These are phyloP conservation scores for Aspergillus awamori DNA, from an alignment of 2,329 filamentous ascomycete species.

Conservation along the genomic window DNA sequence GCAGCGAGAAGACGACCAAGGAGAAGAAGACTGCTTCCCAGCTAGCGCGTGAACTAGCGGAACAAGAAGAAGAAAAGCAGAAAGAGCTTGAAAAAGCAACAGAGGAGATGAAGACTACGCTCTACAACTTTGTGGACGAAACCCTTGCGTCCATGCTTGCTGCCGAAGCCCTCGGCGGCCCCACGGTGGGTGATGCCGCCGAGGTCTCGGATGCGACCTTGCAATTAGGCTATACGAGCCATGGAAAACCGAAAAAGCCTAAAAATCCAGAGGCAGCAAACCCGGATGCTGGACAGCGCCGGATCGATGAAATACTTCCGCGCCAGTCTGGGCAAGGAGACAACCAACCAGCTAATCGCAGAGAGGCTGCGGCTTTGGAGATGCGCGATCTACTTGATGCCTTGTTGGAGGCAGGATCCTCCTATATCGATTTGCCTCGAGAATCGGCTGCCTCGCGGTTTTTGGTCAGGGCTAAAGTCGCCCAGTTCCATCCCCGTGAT, in stretches of 20 bases:
- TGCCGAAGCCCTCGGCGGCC: conserved; percentile 80
- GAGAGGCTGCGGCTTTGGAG: conserved; percentile 52
- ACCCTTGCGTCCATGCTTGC: conserved; percentile 75
- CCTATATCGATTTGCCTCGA: conserved; percentile 52
- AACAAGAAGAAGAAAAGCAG: conserved; percentile 62
- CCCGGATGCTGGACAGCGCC: conserved; percentile 45
- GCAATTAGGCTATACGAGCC: conserved; percentile 56
- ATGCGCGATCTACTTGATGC: conserved; percentile 52
- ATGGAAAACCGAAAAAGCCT: conserved; percentile 51
- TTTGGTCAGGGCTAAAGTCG: conserved; percentile 57
- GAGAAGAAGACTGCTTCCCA: conserved; percentile 64
- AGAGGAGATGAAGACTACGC: conserved; percentile 61
- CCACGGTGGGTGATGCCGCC: conserved; percentile 74
- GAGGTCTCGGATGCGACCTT: conserved; percentile 62
- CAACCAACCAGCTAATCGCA: conserved; percentile 42
- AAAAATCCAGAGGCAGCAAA: conserved; percentile 34
- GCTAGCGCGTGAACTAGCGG: conserved; percentile 64
- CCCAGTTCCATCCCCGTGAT: conserved; percentile 59
- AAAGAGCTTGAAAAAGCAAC: conserved; percentile 64
- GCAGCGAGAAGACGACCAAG: conserved; percentile 59
- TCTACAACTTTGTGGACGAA: conserved; percentile 72
- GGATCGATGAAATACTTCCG: conserved; percentile 56
- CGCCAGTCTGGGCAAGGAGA: conserved; percentile 31
- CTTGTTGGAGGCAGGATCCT: conserved; percentile 50
- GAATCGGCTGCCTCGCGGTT: conserved; percentile 59